Base-by-base conservation (phyloP, 2,329 filamentous ascomycete genomes). In the Decorospora gaudefroyi region DNA sequence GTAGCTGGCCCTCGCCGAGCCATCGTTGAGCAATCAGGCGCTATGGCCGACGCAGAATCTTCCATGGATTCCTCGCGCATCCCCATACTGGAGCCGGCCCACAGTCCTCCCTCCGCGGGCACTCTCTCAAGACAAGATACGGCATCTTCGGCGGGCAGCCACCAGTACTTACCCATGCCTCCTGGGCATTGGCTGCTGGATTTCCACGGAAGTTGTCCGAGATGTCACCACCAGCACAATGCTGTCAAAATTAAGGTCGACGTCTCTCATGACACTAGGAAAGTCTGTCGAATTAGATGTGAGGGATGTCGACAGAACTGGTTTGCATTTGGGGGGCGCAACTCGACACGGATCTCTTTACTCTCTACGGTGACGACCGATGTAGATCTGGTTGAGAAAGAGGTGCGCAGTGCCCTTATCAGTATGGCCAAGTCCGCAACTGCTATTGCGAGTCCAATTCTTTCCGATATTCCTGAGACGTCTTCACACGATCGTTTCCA, bases 181-280 rank as follows among this genome's bases (percentile, higher is more conserved):
- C 30, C 39, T 8, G 64, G 61, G 3, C 43, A 45, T 25, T 66
- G 58, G 54, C 50, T 18, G 5, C 13, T 65, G 11, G 44, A 49
- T 1, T 46, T 66, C 19, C 55, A 59, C 31, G 62, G 59, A 6
- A 65, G 59, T 29, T 68, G 64, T 32, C 49, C 65, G 4, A 50
- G 49, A 21, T 67, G 63, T 25, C 54, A 59, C 35, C 64, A 65
- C 37, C 42, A 59, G 34, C 59, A 68, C 43, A 57, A 38, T 9
- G 57, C 62, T 8, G 42, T 49, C 25, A 31, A 47, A 17, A 37
- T 67, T 6, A 51, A 55, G 10, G 38, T 68, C 19, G 51, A 36
- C 13, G 37, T 59, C 2, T 37, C 42, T 7, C 29, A 31, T 15
- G 49, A 59, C 32, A 23, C 45, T 4, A 44, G 21, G 15, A 44